Conservation (phyloP, 495 filamentous ascomycete genomes). For the Thermochaetoides thermophila region DNA sequence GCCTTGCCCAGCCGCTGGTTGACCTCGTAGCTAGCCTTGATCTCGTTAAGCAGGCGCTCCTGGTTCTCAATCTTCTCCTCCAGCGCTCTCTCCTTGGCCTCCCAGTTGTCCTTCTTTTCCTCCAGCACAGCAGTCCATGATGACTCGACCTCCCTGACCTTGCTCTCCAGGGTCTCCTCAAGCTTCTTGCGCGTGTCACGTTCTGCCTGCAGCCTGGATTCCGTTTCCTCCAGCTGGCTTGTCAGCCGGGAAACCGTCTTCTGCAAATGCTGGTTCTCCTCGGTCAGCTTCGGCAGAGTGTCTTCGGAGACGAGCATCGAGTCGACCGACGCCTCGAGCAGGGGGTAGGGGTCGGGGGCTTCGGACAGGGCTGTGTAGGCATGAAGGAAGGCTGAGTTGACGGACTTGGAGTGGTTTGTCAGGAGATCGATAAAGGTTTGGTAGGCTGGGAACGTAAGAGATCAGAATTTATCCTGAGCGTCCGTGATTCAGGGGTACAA, state of each 20-base stretch:
- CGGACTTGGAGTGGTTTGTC: conserved; percentile 84
- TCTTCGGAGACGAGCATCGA: conserved; percentile 83
- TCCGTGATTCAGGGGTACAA: too few relatives aligned
- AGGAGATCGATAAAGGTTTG: conserved; percentile 93
- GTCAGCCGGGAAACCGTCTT: conserved; percentile 65
- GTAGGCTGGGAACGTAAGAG: conserved; percentile 77
- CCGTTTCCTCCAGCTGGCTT: conserved; percentile 79
- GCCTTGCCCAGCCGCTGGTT: conserved; percentile 70
- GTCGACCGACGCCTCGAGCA: conserved; percentile 92
- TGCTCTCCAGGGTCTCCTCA: conserved; percentile 60
- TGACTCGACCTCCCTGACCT: conserved; percentile 70
- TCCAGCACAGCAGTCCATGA: conserved; percentile 86
- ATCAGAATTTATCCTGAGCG: too few relatives aligned
- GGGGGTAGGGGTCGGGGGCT: conserved; percentile 88
- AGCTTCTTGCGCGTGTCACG: conserved; percentile 53
- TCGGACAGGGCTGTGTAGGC: conserved; percentile 88
- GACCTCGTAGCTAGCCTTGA: conserved; percentile 96
- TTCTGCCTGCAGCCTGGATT: conserved; percentile 60
- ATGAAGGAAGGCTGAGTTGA: conserved; percentile 80
- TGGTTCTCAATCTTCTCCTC: conserved; percentile 92
- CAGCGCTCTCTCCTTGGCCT: conserved; percentile 78
- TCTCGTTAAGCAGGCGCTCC: conserved; percentile 78
- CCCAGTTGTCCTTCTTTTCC: conserved; percentile 95
- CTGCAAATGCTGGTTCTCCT: conserved; percentile 77
- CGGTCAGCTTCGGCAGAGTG: conserved; percentile 69